Base-by-base conservation (phyloP, 2,329 filamentous ascomycete genomes). In the Zopfia rhizophila region DNA sequence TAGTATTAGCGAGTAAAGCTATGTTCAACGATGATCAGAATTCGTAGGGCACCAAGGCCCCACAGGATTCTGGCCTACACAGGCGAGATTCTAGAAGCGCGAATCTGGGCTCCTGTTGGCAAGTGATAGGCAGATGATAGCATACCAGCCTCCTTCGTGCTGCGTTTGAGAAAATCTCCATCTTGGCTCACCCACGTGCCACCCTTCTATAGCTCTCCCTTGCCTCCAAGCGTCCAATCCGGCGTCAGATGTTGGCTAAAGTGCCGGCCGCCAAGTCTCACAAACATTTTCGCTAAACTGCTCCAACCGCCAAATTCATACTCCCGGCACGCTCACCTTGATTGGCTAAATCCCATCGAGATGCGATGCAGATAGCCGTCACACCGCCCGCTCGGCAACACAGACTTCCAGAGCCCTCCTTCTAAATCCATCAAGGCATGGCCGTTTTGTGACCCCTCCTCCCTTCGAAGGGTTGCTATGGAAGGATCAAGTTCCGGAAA, bases 341-440 rank as follows among this genome's bases (percentile, higher is more conserved):
- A 60, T 61, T 60, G 51, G 56, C 27, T 33, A 21, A 46, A 28
- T 31, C 16, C n/a, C 27, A 2, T 27, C 24, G 17, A 14, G 29
- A 33, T 32, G 48, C 21, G 36, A 35, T 36, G 27, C 38, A 46
- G 33, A 54, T 41, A 39, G 27, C 46, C 35, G 40, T 54, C 48
- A 58, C 58, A 58, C 60, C 53, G 54, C 60, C 44, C 30, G n/a
- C 32, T 42, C 45, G n/a, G n/a, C n/a, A n/a, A n/a, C n/a, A n/a
- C n/a, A n/a, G n/a, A n/a, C n/a, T n/a, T n/a, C n/a, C n/a, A n/a
- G n/a, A n/a, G n/a, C n/a, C n/a, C n/a, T n/a, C n/a, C n/a, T n/a
- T n/a, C n/a, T n/a, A n/a, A n/a, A n/a, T n/a, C n/a, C n/a, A n/a
- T n/a, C 41, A 39, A 60, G 44, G 28, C 49, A 48, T 42, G 45